phyloP scores from a whole-genome alignment of 1,284 basidiomycete genomes.

The Ustilago shanxiensis region DNA sequence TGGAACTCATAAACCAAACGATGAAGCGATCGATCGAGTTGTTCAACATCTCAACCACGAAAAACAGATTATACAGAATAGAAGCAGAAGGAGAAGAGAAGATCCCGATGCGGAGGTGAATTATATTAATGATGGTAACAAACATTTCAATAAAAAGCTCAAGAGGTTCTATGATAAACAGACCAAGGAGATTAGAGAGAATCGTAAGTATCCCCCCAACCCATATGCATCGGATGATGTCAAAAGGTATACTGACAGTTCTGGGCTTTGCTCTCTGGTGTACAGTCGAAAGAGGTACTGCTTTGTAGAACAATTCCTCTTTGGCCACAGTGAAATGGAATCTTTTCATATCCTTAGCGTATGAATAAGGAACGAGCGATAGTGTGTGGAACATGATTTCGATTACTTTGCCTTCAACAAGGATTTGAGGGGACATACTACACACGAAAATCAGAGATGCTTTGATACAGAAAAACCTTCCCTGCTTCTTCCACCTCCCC shows the following conservation, averaged over 20 bases:
- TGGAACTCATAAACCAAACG: constrained; percentile 91
- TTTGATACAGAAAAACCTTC: too few species aligned
- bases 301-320: constrained; percentile 33
- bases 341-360: too few species aligned
- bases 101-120: constrained; percentile 95
- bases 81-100: constrained; percentile 86
- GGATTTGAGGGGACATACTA: too few species aligned
- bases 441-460: too few species aligned
- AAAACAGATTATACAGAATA: constrained; percentile 73
- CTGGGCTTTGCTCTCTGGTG: neutral
- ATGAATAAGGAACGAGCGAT: too few species aligned
- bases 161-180: constrained; percentile 97
- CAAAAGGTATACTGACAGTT: neutral
- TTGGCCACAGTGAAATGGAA: too few species aligned
- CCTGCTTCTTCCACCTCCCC: too few species aligned
- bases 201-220: constrained; percentile 32
- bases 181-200: constrained; percentile 78
- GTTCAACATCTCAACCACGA: constrained; percentile 92
- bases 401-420: too few species aligned
- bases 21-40: constrained; percentile 93
- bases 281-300: constrained; percentile 54
- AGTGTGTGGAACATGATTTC: too few species aligned
- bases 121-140: constrained; percentile 98
- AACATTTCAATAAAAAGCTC: constrained; percentile 99
- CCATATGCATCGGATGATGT: too few species aligned